Percentiles rank a stretch among this genome's conserved stretches.
phyloP scores from a whole-genome alignment of 1,284 basidiomycete species.

The Vanrija sp. region DNA sequence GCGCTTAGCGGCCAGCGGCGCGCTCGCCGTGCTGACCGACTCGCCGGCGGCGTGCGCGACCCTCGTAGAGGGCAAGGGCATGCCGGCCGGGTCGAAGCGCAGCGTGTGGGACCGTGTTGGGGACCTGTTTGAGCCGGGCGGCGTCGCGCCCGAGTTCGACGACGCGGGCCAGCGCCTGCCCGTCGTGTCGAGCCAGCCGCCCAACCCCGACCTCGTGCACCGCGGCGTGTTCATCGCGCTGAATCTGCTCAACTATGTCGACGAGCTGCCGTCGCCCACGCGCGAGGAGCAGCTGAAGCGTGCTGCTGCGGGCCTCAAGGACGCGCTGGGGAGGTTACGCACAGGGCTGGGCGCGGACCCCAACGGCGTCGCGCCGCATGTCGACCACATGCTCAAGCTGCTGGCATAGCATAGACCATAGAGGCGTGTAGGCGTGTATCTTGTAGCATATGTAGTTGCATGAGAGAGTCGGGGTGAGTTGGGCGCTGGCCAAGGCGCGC shows the following conservation, averaged over 20 bases:
- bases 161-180: conserved; percentile 38
- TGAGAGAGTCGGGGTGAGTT: too few relatives aligned
- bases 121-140: conserved; percentile 54
- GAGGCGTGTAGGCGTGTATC: too few relatives aligned
- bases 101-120: conserved; percentile 61
- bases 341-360: neutral
- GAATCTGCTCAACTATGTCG: conserved; percentile 56
- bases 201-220: conserved; percentile 60
- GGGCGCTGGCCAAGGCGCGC: too few relatives aligned
- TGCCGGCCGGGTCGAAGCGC: conserved; percentile 46
- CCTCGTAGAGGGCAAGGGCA: conserved; percentile 49
- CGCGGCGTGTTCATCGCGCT: conserved; percentile 67
- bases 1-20: conserved; percentile 76
- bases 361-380: too few relatives aligned
- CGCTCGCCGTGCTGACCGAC: conserved; percentile 72
- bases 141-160: conserved; percentile 11
- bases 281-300: neutral
- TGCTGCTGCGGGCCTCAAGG: neutral
- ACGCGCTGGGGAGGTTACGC: neutral
- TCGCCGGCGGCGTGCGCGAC: conserved; percentile 58
- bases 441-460: too few relatives aligned
- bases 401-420: too few relatives aligned
- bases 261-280: neutral
- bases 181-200: conserved; percentile 26
- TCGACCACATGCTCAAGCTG: too few relatives aligned